These are phyloP conservation scores for Podila minutissima DNA, from an alignment of 192 early-diverging fungal genomes.

Conservation along the genomic window DNA sequence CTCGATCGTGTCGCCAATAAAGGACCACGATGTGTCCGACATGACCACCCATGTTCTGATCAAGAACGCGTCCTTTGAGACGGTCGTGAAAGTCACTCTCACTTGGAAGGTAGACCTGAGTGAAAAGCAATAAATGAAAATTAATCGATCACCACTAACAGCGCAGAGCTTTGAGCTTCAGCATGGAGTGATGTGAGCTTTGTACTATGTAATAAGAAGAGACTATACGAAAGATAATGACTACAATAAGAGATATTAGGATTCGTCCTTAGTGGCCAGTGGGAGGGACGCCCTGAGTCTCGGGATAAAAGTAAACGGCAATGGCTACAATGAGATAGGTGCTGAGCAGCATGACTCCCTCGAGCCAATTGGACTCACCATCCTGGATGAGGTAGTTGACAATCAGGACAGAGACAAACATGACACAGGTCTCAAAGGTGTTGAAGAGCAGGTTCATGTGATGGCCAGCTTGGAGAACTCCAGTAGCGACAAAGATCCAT, in stretches of 20 bases:
- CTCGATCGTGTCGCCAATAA: constrained; percentile 29
- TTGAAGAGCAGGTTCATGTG: constrained; percentile 86
- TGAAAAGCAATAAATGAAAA: not conserved
- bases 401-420: constrained; percentile 90
- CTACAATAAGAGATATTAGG: not conserved
- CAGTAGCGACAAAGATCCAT: constrained; percentile 60
- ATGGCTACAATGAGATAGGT: constrained; percentile 87
- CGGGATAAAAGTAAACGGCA: constrained; percentile 82
- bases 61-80: constrained; percentile 47
- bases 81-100: constrained; percentile 33
- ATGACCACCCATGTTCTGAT: constrained; percentile 26
- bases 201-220: too few species aligned
- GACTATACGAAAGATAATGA: not conserved
- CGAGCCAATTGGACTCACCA: constrained; percentile 93
- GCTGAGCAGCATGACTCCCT: constrained; percentile 85
- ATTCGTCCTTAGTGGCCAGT: not conserved
- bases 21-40: constrained; percentile 24
- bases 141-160: not conserved
- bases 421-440: constrained; percentile 82
- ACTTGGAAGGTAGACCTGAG: constrained; percentile 40
- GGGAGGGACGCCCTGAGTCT: not conserved
- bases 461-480: constrained; percentile 49
- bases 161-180: not conserved
- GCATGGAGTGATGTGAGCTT: too few species aligned
- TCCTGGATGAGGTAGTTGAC: constrained; percentile 84